Evolutionary conservation across 345 rosid genomes (phyloP).

Genomic region (Schrenkiella parvula): DNA sequence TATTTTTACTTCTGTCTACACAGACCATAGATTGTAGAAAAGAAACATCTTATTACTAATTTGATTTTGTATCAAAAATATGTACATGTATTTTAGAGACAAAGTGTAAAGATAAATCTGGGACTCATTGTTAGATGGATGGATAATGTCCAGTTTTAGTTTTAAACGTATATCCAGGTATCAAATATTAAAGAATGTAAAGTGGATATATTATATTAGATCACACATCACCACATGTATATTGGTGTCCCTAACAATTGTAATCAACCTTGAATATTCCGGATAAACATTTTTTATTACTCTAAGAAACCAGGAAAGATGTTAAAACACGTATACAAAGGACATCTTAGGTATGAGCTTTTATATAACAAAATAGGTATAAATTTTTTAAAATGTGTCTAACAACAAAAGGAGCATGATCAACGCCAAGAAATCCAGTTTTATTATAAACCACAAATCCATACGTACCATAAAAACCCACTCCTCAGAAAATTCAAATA

Average conservation of each 20-base stretch:
- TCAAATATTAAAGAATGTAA: too few species aligned
- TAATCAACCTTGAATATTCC: neutral
- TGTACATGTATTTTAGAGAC: too few species aligned
- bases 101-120: too few species aligned
- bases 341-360: neutral
- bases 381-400: neutral
- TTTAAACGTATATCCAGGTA: too few species aligned
- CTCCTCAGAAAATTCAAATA: neutral
- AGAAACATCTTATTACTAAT: too few species aligned
- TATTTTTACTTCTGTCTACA: too few species aligned
- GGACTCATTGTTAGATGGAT: too few species aligned
- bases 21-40: too few species aligned
- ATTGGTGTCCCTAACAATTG: neutral
- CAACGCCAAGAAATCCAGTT: constrained; percentile 3
- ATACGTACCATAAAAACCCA: constrained; percentile 9
- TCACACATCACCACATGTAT: too few species aligned
- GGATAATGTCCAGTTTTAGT: too few species aligned
- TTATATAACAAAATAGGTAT: neutral
- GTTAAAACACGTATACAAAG: neutral
- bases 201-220: too few species aligned
- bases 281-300: neutral
- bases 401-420: constrained; percentile 22
- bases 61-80: too few species aligned
- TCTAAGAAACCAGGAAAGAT: neutral
- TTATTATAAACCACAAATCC: constrained; percentile 5